A percentile compares a stretch with the other conserved stretches of the same genome.
Evolutionary conservation across 129 eudicot genomes (phyloP).

Genomic region (Kitagawia praeruptora): DNA sequence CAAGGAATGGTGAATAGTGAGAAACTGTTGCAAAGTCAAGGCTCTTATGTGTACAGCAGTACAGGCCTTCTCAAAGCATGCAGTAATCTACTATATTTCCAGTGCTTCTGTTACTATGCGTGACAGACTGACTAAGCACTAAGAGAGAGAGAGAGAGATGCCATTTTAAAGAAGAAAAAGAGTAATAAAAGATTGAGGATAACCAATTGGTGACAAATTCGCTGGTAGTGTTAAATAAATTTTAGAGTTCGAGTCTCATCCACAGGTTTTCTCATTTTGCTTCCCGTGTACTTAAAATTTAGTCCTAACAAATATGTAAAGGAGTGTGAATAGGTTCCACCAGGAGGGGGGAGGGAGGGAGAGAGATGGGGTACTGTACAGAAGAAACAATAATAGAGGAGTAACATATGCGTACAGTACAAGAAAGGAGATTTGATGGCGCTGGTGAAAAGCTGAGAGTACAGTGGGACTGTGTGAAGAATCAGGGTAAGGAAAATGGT

Average conservation of each 20-base stretch:
- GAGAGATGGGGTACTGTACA: neutral
- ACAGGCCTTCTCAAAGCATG: constrained; percentile 4
- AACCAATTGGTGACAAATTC: too few species aligned
- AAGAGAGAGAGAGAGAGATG: neutral
- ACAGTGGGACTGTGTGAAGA: neutral
- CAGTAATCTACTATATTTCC: constrained; percentile 1
- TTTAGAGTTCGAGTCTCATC: neutral
- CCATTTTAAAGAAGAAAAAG: too few species aligned
- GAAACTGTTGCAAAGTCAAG: neutral
- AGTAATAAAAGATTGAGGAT: neutral
- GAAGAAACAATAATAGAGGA: neutral
- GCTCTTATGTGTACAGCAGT: neutral
- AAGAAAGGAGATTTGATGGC: constrained; percentile 7
- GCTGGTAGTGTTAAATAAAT: too few species aligned
- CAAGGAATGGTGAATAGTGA: neutral
- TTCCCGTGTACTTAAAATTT: too few species aligned
- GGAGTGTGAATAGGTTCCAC: neutral
- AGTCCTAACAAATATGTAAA: too few species aligned
- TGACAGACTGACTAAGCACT: neutral
- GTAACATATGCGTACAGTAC: neutral
- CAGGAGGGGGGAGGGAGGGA: neutral
- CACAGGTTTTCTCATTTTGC: too few species aligned
- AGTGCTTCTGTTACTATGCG: constrained; percentile 1
- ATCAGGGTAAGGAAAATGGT: neutral
- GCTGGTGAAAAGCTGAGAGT: neutral